Evolutionary conservation across 768 basidiomycete species (phyloP).

Genomic region (Kondoa subrosea): DNA sequence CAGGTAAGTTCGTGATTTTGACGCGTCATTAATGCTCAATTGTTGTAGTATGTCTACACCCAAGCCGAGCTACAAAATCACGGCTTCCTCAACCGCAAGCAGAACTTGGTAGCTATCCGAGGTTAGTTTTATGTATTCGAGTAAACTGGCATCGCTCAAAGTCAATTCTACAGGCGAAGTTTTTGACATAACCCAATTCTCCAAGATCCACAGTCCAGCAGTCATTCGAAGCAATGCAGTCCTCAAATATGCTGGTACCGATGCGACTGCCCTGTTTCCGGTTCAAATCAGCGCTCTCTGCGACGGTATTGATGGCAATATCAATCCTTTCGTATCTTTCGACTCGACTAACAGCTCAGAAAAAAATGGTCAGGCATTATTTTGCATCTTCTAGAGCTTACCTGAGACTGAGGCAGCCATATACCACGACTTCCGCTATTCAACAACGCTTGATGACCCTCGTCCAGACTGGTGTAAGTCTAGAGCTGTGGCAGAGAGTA

Average conservation of each 20-base stretch:
- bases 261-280: slow-evolving; percentile 67
- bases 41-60: slow-evolving; percentile 77
- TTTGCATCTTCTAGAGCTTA: neutral
- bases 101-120: slow-evolving; percentile 63
- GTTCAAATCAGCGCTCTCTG: slow-evolving; percentile 92
- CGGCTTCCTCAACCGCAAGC: slow-evolving; percentile 44
- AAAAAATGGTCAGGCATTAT: slow-evolving; percentile 10
- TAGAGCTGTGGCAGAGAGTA: neutral
- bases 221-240: neutral
- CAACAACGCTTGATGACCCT: slow-evolving; percentile 47
- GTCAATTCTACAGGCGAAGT: neutral
- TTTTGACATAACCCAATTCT: slow-evolving; percentile 9
- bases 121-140: slow-evolving; percentile 98
- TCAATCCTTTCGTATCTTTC: slow-evolving; percentile 69
- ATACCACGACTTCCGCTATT: slow-evolving; percentile 82
- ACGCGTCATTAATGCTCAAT: too few species aligned
- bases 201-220: neutral
- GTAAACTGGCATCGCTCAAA: slow-evolving; percentile 45
- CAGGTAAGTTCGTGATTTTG: too few species aligned
- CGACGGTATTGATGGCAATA: slow-evolving; percentile 59
- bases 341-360: slow-evolving; percentile 51
- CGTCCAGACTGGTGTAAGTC: slow-evolving; percentile 73
- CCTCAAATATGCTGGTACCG: slow-evolving; percentile 43
- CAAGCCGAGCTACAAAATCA: slow-evolving; percentile 56
- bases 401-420: slow-evolving; percentile 52